phyloP scores from a whole-genome alignment of 129 eudicot genomes.

The Rutidosis leptorrhynchoides region DNA sequence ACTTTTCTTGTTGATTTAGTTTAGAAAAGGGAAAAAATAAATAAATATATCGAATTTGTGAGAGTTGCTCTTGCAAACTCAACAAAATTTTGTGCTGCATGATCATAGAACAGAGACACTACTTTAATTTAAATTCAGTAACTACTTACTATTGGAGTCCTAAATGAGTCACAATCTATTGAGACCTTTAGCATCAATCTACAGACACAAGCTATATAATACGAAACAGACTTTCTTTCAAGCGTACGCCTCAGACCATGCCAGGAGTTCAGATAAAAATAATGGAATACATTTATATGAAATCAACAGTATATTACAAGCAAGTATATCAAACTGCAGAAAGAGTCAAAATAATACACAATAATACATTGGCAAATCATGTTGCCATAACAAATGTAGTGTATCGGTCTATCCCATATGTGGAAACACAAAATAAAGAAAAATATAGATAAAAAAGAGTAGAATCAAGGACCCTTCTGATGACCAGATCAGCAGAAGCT shows the following conservation, averaged over 20 bases:
- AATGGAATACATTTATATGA: not conserved
- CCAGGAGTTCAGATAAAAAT: not conserved
- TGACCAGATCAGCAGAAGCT: not conserved
- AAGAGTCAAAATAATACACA: not conserved
- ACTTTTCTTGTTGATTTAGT: too few relatives aligned
- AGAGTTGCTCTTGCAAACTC: not conserved
- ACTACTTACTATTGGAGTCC: not conserved
- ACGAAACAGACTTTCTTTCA: too few relatives aligned
- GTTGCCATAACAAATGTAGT: not conserved
- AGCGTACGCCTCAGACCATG: too few relatives aligned
- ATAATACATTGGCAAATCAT: constrained; percentile 11
- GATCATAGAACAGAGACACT: not conserved
- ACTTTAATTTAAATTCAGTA: not conserved
- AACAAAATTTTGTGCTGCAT: not conserved
- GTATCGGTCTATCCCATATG: not conserved
- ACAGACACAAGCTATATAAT: too few relatives aligned
- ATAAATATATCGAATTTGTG: too few relatives aligned
- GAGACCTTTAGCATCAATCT: too few relatives aligned
- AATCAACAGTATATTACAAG: constrained; percentile 13
- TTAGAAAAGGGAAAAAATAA: too few relatives aligned
- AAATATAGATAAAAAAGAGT: not conserved
- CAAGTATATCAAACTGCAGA: constrained; percentile 7
- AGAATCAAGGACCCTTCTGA: not conserved
- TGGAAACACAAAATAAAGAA: not conserved
- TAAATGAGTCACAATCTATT: not conserved